Evolutionary conservation across 179 eudicot species (phyloP), one percentile per base, ranked within the genome.

Genomic region (Silene noctiflora): DNA sequence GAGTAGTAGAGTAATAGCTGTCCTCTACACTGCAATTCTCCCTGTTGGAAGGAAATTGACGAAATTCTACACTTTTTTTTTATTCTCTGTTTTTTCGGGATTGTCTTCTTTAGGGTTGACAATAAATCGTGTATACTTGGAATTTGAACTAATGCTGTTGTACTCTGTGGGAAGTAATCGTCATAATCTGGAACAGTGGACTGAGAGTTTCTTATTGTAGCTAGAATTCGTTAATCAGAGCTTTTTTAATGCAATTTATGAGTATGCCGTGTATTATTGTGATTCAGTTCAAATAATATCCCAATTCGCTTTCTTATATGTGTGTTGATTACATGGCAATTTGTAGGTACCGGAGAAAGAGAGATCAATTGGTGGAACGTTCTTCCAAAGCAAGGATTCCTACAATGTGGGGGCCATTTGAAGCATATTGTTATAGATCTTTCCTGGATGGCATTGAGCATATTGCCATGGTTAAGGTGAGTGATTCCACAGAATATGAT

Each of bases 371-470:
- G 73, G 88, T 90, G 65, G 89, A 91, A 69, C 88, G 78, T 56
- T 78, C 95, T 78, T 85, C 98, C 61, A 90, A 89, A 73, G 96
- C 96, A 62, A 84, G 87, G 76, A 87, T 94, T 77, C 98, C 97
- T 53, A 92, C 98, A 29, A 88, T 72, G 85, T 92, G 98, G 97
- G 98, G 98, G 16, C 94, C 94, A 63, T 94, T 92, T 79, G 85
- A 78, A 25, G 91, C 97, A 69, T 84, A 89, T 80, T 92, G 98
- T 70, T 94, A 90, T 65, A 79, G 85, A 70, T 94, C 98, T 31
- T 33, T 86, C 55, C 75, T 94, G 71, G 98, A 94, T 76, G 96
- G 96, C 61, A 90, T 94, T n/a, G 97, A 92, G 85, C 97, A 92
- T 76, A 91, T 92, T 60, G 97, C 97, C 1, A 91, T 92, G 96